phyloP scores from a whole-genome alignment of 148 eudicot genomes.

The Agrostemma githago region DNA sequence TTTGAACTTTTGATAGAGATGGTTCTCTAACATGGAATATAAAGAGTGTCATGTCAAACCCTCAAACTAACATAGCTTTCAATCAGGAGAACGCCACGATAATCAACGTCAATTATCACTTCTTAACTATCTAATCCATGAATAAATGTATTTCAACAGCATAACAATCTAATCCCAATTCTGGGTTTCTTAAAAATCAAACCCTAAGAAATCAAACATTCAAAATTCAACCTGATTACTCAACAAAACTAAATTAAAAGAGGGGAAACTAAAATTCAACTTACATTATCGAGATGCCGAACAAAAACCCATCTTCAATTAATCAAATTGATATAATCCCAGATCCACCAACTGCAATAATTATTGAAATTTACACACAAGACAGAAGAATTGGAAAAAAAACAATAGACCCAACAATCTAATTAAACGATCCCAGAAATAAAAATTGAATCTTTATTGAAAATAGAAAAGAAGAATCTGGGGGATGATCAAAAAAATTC shows the following conservation, averaged over 20 bases:
- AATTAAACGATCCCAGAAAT: neutral
- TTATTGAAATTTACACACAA: neutral
- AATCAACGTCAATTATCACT: neutral
- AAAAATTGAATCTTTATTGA: neutral
- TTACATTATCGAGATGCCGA: conserved; percentile 20
- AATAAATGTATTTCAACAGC: neutral
- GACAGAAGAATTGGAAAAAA: neutral
- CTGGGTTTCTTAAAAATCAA: neutral
- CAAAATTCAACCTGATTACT: conserved; percentile 7
- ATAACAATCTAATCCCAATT: conserved; percentile 1
- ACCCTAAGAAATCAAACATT: neutral
- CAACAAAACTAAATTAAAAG: neutral
- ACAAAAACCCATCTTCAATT: conserved; percentile 12
- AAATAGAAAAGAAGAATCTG: neutral
- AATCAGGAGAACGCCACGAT: neutral
- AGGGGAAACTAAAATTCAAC: conserved; percentile 5
- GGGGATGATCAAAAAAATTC: neutral
- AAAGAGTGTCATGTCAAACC: no score
- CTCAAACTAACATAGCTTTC: no score
- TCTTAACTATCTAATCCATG: neutral
- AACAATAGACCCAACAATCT: neutral
- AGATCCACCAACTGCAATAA: conserved; percentile 17
- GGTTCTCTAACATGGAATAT: no score
- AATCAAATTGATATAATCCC: neutral
- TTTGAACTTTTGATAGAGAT: no score